Conservation (phyloP, 805 yeast species). For the Lachancea lanzarotensis region DNA sequence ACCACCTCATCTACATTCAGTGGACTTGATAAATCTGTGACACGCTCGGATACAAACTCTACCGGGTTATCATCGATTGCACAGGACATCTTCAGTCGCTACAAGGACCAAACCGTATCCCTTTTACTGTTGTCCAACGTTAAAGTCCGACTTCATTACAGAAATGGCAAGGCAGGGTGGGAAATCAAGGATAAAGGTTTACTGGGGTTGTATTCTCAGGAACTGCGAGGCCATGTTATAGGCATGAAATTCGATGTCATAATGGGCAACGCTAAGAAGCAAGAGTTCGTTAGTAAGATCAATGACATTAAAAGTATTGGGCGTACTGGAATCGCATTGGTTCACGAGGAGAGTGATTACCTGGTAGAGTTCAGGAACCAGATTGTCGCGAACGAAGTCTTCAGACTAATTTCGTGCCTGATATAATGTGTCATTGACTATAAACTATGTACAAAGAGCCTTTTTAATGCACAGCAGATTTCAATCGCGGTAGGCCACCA, state of each 20-base stretch:
- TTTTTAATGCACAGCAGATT: not conserved
- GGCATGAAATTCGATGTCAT: constrained; percentile 17
- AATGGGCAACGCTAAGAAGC: not conserved
- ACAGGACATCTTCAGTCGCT: not conserved
- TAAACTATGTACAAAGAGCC: constrained; percentile 1
- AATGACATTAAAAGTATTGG: constrained; percentile 22
- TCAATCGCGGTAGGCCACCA: constrained; percentile 37
- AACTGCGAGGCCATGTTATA: constrained; percentile 12
- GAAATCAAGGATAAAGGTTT: constrained; percentile 13
- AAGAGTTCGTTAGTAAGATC: constrained; percentile 11
- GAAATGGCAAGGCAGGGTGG: constrained; percentile 19
- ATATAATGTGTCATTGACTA: not conserved
- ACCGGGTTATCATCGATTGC: constrained; percentile 6
- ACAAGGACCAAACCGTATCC: constrained; percentile 6
- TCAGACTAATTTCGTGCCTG: constrained; percentile 13
- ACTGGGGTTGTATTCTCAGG: constrained; percentile 19
- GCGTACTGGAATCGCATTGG: constrained; percentile 23
- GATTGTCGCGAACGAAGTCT: constrained; percentile 22
- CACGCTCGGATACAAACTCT: constrained; percentile 9
- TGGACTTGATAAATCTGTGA: constrained; percentile 12
- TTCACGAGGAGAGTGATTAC: constrained; percentile 12
- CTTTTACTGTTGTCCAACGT: constrained; percentile 18
- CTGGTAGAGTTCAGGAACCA: constrained; percentile 26
- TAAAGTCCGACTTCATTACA: constrained; percentile 21
- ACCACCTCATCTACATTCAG: constrained; percentile 18